Evolutionary conservation across 2,329 filamentous ascomycete species (phyloP).

Genomic region (Trichophyton simii): DNA sequence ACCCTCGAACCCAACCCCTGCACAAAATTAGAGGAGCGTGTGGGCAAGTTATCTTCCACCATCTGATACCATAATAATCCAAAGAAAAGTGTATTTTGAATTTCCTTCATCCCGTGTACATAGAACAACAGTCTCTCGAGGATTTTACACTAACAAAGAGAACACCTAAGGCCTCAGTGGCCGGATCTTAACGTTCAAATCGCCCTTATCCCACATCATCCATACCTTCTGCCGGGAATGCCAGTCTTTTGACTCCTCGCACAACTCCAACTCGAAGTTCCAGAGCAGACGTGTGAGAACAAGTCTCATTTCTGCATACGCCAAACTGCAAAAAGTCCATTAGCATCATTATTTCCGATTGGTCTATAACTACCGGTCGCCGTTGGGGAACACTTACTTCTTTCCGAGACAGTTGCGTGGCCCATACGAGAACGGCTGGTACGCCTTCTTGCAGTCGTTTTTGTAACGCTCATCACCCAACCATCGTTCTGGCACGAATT

Average conservation of each 20-base stretch:
- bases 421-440: constrained; percentile 14
- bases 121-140: background rate
- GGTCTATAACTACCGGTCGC: background rate
- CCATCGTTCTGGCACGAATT: constrained; percentile 18
- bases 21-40: background rate
- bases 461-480: constrained; percentile 7
- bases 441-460: constrained; percentile 11
- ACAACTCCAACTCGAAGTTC: constrained; percentile 16
- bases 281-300: constrained; percentile 16
- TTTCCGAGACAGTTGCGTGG: constrained; percentile 14
- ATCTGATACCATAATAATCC: background rate
- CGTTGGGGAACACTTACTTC: constrained; percentile 9
- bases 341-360: background rate
- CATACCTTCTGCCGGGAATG: background rate
- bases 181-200: background rate
- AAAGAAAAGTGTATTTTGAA: background rate
- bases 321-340: constrained; percentile 6
- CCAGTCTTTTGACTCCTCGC: constrained; percentile 13
- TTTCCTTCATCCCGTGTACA: background rate
- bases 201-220: background rate
- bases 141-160: background rate
- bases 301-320: constrained; percentile 16
- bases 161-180: background rate
- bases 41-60: background rate
- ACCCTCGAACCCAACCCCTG: background rate